Evolutionary conservation across 306 rosid species (phyloP).

Genomic region (Dalbergia oliveri): DNA sequence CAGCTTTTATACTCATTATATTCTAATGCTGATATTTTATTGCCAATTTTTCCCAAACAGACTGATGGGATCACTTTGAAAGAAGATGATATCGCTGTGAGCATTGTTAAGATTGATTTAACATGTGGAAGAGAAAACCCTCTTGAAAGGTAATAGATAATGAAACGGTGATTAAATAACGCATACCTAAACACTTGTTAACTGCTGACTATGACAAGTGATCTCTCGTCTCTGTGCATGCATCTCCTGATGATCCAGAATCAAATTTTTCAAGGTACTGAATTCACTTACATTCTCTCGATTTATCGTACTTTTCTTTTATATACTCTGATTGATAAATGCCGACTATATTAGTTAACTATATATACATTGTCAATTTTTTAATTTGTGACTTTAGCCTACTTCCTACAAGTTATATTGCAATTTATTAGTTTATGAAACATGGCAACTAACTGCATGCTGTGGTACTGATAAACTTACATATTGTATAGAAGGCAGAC

Average conservation of each 20-base stretch:
- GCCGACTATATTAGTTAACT: neutral
- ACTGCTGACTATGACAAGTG: slow-evolving; percentile 34
- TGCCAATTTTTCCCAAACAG: slow-evolving; percentile 39
- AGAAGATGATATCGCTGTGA: slow-evolving; percentile 82
- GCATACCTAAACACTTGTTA: slow-evolving; percentile 11
- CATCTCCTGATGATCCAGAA: slow-evolving; percentile 60
- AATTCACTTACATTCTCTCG: slow-evolving; percentile 27
- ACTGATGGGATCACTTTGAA: slow-evolving; percentile 58
- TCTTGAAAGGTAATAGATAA: slow-evolving; percentile 69
- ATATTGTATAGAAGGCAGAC: slow-evolving; percentile 1
- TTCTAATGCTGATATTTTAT: neutral
- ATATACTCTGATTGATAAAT: neutral
- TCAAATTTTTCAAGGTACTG: slow-evolving; percentile 80
- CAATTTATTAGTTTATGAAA: slow-evolving; percentile 1
- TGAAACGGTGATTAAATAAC: slow-evolving; percentile 20
- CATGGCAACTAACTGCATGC: slow-evolving; percentile 7
- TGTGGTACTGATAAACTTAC: neutral
- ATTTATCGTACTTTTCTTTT: slow-evolving; percentile 20
- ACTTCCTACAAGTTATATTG: neutral
- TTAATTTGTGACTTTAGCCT: too few relatives aligned
- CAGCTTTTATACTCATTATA: neutral
- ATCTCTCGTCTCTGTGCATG: slow-evolving; percentile 55
- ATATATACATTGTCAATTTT: too few relatives aligned
- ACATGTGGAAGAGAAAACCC: slow-evolving; percentile 81
- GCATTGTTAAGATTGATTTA: slow-evolving; percentile 82